Conservation (phyloP, 1,284 basidiomycete genomes). For the Chiua sp. region DNA sequence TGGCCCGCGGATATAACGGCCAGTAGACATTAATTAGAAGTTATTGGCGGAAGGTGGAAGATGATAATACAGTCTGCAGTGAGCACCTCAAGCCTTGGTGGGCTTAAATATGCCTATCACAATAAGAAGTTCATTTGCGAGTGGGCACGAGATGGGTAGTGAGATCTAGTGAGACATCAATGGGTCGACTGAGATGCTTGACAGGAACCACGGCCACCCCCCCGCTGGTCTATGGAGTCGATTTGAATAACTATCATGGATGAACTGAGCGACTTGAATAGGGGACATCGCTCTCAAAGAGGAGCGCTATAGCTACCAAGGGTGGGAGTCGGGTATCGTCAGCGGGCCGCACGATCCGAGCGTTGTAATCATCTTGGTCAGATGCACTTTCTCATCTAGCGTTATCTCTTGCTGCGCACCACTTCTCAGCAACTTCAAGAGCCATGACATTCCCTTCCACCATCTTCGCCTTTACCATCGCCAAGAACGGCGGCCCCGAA, state of each 20-base stretch:
- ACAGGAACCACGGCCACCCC: no score
- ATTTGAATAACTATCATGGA: not conserved
- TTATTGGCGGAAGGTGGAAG: no score
- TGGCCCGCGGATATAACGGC: no score
- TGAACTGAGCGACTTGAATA: no score
- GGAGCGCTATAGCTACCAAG: not conserved
- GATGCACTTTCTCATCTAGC: not conserved
- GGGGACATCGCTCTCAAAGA: not conserved
- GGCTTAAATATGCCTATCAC: no score
- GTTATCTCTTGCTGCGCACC: conserved; percentile 29
- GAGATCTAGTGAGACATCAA: no score
- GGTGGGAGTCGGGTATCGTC: not conserved
- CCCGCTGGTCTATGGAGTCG: not conserved
- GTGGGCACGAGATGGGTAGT: no score
- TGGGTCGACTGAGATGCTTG: no score
- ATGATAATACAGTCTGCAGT: no score
- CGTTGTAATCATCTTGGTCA: not conserved
- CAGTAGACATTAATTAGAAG: no score
- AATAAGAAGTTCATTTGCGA: no score
- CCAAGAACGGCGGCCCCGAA: conserved; percentile 75
- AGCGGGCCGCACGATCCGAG: not conserved
- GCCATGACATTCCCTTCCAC: conserved; percentile 51
- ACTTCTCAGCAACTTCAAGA: conserved; percentile 30
- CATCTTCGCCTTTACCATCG: conserved; percentile 64
- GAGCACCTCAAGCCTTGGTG: no score